Evolutionary conservation across 768 basidiomycete species (phyloP).

Genomic region (Suillus hirtellus): DNA sequence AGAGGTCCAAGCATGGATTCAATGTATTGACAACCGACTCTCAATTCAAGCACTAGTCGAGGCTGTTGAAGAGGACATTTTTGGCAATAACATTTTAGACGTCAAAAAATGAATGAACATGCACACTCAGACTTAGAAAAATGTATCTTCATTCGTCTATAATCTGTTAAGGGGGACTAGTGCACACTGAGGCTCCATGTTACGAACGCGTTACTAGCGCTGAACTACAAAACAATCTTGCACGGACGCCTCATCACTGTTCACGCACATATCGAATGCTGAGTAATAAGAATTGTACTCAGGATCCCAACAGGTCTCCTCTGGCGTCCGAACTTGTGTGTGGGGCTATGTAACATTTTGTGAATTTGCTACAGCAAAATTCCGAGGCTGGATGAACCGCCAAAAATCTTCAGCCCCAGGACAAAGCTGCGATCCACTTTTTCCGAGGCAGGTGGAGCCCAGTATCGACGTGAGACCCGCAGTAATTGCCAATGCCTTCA

Average conservation of each 20-base stretch:
- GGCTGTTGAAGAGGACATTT: neutral
- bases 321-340: slow-evolving; percentile 16
- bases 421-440: slow-evolving; percentile 64
- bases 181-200: neutral
- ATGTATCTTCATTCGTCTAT: neutral
- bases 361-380: slow-evolving; percentile 24
- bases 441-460: slow-evolving; percentile 68
- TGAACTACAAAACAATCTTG: neutral
- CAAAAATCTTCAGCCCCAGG: slow-evolving; percentile 62
- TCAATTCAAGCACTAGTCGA: neutral
- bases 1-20: neutral
- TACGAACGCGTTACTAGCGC: neutral
- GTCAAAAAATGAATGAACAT: neutral
- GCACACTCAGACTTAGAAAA: neutral
- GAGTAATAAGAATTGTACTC: slow-evolving; percentile 58
- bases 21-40: neutral
- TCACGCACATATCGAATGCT: slow-evolving; percentile 36
- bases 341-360: slow-evolving; percentile 33
- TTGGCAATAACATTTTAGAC: neutral
- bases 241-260: neutral
- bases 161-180: neutral
- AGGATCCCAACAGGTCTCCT: slow-evolving; percentile 6
- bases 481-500: slow-evolving; percentile 63
- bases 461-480: slow-evolving; percentile 82
- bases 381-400: slow-evolving; percentile 74